Conservation (phyloP, 768 basidiomycete genomes). For the Suillus alpinus region DNA sequence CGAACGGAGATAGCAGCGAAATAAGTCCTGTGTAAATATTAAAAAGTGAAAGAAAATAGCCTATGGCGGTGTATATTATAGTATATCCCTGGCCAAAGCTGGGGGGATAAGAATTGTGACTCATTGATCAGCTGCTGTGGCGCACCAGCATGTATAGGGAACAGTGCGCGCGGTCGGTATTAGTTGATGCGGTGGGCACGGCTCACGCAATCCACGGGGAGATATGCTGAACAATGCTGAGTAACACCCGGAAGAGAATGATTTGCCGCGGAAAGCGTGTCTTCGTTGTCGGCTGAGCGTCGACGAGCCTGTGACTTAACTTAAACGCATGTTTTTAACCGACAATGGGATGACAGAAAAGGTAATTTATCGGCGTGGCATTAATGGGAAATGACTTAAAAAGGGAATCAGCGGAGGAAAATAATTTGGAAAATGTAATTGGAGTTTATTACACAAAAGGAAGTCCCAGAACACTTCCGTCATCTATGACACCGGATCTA, state of each 20-base stretch:
- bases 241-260: too few relatives aligned
- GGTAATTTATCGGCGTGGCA: background rate
- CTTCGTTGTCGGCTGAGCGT: too few relatives aligned
- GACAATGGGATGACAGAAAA: background rate
- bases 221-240: too few relatives aligned
- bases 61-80: too few relatives aligned
- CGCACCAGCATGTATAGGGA: background rate
- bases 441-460: background rate
- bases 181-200: background rate
- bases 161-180: background rate
- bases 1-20: background rate
- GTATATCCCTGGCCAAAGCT: too few relatives aligned
- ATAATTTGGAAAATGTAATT: background rate
- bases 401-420: background rate
- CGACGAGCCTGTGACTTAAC: too few relatives aligned
- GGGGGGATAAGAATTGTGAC: background rate
- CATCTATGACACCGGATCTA: slow-evolving; percentile 3
- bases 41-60: background rate
- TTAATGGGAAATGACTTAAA: too few relatives aligned
- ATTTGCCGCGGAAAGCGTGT: background rate
- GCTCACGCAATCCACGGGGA: background rate
- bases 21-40: background rate
- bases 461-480: background rate
- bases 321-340: too few relatives aligned
- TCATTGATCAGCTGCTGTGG: slow-evolving; percentile 2